Evolutionary conservation across 495 filamentous ascomycete genomes (phyloP).

Genomic region (Penicillium antarcticum): DNA sequence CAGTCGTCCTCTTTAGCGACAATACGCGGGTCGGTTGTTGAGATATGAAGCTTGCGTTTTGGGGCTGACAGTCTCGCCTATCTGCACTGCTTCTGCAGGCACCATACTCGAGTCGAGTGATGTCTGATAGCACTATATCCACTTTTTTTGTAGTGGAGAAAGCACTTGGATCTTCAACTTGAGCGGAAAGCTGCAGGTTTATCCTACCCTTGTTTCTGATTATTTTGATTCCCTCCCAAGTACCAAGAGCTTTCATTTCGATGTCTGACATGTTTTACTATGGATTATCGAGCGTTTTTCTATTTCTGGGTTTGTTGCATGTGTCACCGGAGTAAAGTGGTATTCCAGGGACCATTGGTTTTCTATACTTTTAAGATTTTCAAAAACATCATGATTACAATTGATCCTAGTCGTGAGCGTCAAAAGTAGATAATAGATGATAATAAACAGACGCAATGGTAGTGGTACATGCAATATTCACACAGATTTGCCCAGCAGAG

Average conservation of each 20-base stretch:
- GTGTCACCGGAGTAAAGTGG: constrained; percentile 18
- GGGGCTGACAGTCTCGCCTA: constrained; percentile 5
- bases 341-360: constrained; percentile 9
- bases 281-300: constrained; percentile 13
- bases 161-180: neutral
- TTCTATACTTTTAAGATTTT: constrained; percentile 7
- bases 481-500: constrained; percentile 4
- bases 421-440: neutral
- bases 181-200: neutral
- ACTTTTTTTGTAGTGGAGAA: neutral
- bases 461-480: constrained; percentile 10
- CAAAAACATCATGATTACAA: neutral
- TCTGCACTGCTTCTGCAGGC: constrained; percentile 5
- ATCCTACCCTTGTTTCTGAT: neutral
- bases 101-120: constrained; percentile 1
- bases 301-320: constrained; percentile 21
- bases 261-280: constrained; percentile 22
- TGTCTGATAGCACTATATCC: neutral
- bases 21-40: constrained; percentile 18
- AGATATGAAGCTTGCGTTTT: constrained; percentile 16
- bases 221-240: constrained; percentile 2
- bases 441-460: constrained; percentile 1
- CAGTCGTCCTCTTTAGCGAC: constrained; percentile 20
- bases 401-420: neutral
- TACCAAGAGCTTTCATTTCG: neutral